A percentile compares a stretch with the other conserved stretches of the same genome.
These are phyloP conservation scores for Pleurotus ostreatus DNA, from an alignment of 768 basidiomycete genomes.

Conservation along the genomic window DNA sequence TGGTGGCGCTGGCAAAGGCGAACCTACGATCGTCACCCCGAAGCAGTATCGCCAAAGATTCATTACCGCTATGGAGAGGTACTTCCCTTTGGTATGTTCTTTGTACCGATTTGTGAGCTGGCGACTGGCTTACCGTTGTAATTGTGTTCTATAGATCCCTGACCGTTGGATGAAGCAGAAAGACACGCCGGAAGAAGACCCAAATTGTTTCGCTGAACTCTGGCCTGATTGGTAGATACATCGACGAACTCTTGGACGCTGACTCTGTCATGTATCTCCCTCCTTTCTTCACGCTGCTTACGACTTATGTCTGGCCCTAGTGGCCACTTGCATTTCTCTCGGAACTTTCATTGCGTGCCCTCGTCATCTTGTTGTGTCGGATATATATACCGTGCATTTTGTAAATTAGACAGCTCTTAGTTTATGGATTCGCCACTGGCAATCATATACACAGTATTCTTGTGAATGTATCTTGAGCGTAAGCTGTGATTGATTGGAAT, in stretches of 20 bases:
- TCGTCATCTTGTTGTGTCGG: no score
- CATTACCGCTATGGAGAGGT: constrained; percentile 84
- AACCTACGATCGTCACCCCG: constrained; percentile 95
- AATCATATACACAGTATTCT: no score
- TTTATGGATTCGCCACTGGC: no score
- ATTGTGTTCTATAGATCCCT: constrained; percentile 50
- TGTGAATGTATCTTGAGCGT: no score
- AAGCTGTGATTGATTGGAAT: no score
- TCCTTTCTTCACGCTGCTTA: background rate
- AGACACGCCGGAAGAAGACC: constrained; percentile 75
- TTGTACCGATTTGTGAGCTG: background rate
- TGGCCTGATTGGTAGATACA: constrained; percentile 61
- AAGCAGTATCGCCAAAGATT: constrained; percentile 91
- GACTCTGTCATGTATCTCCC: background rate
- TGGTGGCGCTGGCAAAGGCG: constrained; percentile 77
- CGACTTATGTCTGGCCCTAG: background rate
- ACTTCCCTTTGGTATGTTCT: constrained; percentile 67
- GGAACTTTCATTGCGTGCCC: no score
- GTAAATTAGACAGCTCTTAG: no score
- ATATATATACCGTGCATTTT: no score
- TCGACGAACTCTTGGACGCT: background rate
- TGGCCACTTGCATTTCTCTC: no score
- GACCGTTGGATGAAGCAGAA: constrained; percentile 90
- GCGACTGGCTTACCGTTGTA: background rate
- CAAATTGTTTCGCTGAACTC: constrained; percentile 47